Percentiles rank a stretch among this genome's conserved stretches.
These are phyloP conservation scores for Botrytis aclada DNA, from an alignment of 2,329 filamentous ascomycete species.

Conservation along the genomic window DNA sequence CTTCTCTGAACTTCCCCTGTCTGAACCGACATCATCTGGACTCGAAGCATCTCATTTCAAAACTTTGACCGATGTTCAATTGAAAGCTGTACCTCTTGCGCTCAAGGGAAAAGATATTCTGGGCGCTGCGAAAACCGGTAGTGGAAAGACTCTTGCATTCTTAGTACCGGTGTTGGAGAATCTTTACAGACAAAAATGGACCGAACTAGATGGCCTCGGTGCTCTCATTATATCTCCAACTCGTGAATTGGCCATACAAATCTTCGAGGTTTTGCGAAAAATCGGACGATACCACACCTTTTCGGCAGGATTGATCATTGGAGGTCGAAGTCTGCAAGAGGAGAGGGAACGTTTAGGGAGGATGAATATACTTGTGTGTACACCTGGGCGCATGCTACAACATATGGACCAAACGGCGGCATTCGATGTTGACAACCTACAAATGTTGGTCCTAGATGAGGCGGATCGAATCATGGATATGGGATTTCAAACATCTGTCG, in stretches of 20 bases:
- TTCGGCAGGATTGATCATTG: constrained; percentile 89
- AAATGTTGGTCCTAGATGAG: constrained; percentile 92
- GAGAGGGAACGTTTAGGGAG: constrained; percentile 78
- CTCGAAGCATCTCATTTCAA: constrained; percentile 87
- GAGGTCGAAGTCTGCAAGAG: constrained; percentile 85
- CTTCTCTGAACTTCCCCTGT: constrained; percentile 85
- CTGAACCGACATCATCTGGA: constrained; percentile 72
- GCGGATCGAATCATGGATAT: constrained; percentile 97
- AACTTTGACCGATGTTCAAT: constrained; percentile 86
- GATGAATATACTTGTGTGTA: constrained; percentile 98
- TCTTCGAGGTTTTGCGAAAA: constrained; percentile 90
- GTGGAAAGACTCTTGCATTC: constrained; percentile 93
- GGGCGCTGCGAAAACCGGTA: constrained; percentile 92
- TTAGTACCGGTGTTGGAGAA: constrained; percentile 89
- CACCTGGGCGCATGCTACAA: constrained; percentile 90
- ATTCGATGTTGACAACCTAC: constrained; percentile 85
- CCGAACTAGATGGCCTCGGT: constrained; percentile 85
- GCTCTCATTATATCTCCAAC: constrained; percentile 93
- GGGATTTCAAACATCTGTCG: constrained; percentile 88
- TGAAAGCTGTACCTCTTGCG: constrained; percentile 81
- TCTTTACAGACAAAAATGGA: constrained; percentile 83
- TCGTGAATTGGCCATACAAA: constrained; percentile 92
- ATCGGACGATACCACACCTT: constrained; percentile 86
- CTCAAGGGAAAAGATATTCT: constrained; percentile 85
- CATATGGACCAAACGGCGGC: constrained; percentile 91